These are phyloP conservation scores for Globisporangium cylindrosporum DNA, from an alignment of 352 stramenopile species.

Conservation along the genomic window DNA sequence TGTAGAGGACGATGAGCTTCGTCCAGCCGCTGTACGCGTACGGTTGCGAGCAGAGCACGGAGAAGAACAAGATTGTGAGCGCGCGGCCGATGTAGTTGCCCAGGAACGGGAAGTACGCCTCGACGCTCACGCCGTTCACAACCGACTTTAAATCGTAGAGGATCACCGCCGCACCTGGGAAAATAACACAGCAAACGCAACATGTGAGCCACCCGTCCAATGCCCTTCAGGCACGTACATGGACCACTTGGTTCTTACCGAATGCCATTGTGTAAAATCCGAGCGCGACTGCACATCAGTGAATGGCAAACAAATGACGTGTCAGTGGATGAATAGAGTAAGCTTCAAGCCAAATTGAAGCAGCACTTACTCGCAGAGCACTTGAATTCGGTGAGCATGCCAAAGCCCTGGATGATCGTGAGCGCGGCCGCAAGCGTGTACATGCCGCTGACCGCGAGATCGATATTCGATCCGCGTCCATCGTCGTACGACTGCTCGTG, in stretches of 20 bases:
- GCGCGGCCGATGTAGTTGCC: conserved; percentile 86
- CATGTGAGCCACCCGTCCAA: neutral
- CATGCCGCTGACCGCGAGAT: conserved; percentile 84
- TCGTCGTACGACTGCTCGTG: conserved; percentile 43
- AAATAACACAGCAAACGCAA: neutral
- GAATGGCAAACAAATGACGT: conserved; percentile 6
- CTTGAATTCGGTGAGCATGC: conserved; percentile 78
- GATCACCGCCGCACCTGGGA: conserved; percentile 60
- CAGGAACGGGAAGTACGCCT: conserved; percentile 85
- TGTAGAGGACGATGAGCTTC: conserved; percentile 72
- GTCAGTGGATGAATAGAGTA: neutral
- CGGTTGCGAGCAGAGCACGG: conserved; percentile 66
- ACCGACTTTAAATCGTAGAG: conserved; percentile 86
- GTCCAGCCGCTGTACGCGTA: conserved; percentile 71
- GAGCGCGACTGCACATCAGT: conserved; percentile 42
- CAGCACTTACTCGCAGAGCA: conserved; percentile 44
- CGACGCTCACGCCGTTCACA: conserved; percentile 77
- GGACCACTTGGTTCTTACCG: conserved; percentile 28
- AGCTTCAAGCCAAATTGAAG: neutral
- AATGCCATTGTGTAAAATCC: conserved; percentile 86
- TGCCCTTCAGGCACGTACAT: neutral
- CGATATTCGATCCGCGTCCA: conserved; percentile 50
- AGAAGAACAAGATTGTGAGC: conserved; percentile 78
- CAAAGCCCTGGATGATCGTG: conserved; percentile 82
- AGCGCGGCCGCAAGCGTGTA: conserved; percentile 81